Evolutionary conservation across 768 basidiomycete genomes (phyloP).

Genomic region (Clavaria fumosa): DNA sequence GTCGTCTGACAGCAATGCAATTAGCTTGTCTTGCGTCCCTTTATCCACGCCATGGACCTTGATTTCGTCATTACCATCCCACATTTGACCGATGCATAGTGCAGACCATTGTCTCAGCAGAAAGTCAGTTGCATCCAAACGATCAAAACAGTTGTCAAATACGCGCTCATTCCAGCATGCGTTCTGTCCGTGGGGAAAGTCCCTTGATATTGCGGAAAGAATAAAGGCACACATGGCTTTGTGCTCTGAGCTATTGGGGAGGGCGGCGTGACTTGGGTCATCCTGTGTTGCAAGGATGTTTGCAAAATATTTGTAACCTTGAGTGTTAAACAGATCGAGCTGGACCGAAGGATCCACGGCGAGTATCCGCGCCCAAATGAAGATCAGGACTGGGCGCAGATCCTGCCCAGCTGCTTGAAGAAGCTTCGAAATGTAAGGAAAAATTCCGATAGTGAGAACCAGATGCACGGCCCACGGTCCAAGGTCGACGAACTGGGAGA

Average conservation of each 20-base stretch:
- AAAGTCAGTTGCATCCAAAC: slow-evolving; percentile 82
- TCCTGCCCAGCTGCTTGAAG: slow-evolving; percentile 91
- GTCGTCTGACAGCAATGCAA: slow-evolving; percentile 66
- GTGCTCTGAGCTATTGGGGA: slow-evolving; percentile 93
- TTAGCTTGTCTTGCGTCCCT: slow-evolving; percentile 70
- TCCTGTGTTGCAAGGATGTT: slow-evolving; percentile 56
- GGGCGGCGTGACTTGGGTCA: slow-evolving; percentile 29
- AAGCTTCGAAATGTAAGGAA: slow-evolving; percentile 94
- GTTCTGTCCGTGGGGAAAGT: slow-evolving; percentile 72
- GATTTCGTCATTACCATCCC: slow-evolving; percentile 86
- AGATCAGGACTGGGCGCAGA: slow-evolving; percentile 93
- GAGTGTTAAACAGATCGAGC: slow-evolving; percentile 69
- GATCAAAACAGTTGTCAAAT: slow-evolving; percentile 75
- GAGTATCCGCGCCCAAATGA: slow-evolving; percentile 96
- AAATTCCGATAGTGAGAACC: slow-evolving; percentile 91
- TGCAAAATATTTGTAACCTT: slow-evolving; percentile 78
- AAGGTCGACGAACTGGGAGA: slow-evolving; percentile 95
- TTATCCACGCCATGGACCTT: slow-evolving; percentile 69
- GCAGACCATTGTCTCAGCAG: slow-evolving; percentile 89
- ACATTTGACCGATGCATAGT: slow-evolving; percentile 86
- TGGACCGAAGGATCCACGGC: slow-evolving; percentile 94
- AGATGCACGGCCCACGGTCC: slow-evolving; percentile 98
- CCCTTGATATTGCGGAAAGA: slow-evolving; percentile 78
- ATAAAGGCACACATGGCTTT: slow-evolving; percentile 99
- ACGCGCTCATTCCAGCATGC: slow-evolving; percentile 72